A percentile compares a stretch with the other conserved stretches of the same genome.
Conservation (phyloP, 257 asterid genomes). For the Solanum lignicaule region DNA sequence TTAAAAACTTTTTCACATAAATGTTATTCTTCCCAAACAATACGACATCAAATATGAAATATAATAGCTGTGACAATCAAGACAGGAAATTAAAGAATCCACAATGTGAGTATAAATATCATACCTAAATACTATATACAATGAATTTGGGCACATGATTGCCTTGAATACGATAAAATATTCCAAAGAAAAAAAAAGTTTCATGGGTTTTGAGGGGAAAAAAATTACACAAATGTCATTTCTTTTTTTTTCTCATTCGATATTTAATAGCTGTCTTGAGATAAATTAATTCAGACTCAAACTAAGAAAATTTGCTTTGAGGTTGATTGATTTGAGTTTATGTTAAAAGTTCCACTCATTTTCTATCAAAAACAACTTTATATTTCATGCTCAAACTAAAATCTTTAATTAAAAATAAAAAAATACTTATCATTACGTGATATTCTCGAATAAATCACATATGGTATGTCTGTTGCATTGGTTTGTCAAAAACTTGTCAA, state of each 20-base stretch:
- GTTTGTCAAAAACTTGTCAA: not conserved
- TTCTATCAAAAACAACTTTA: not conserved
- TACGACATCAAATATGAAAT: not conserved
- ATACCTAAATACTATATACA: not conserved
- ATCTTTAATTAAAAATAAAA: not conserved
- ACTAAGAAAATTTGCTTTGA: not conserved
- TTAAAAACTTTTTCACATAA: too few species aligned
- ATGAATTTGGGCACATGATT: not conserved
- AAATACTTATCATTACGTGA: fast-evolving
- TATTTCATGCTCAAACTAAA: not conserved
- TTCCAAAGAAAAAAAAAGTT: not conserved
- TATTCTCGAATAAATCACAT: not conserved
- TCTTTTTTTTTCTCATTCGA: not conserved
- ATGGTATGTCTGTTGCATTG: not conserved
- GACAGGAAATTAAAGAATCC: not conserved
- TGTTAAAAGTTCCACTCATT: not conserved
- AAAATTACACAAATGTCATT: not conserved
- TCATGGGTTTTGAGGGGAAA: not conserved
- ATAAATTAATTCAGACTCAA: not conserved
- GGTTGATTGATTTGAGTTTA: too few species aligned
- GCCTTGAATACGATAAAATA: not conserved
- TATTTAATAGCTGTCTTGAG: not conserved
- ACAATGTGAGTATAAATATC: not conserved
- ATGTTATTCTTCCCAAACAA: not conserved
- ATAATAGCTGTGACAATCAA: not conserved